Evolutionary conservation across 768 basidiomycete species (phyloP), one percentile per base, ranked within the genome.

Genomic region (Dioszegia aurantiaca): DNA sequence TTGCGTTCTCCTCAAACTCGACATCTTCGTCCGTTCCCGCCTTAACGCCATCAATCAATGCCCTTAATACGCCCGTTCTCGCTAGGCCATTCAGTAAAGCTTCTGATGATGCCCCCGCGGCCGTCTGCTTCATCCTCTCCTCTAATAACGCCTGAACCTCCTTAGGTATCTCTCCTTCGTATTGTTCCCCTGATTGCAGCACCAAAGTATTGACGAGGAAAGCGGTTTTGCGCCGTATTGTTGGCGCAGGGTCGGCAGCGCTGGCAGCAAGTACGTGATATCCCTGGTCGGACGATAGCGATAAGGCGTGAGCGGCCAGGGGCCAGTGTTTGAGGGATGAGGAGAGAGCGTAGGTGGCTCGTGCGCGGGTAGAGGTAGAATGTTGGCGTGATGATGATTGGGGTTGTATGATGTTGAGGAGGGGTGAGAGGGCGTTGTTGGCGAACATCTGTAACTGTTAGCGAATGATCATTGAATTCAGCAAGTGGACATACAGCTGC

Each of bases 261-360:
- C 68, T 73, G 12, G 63, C 53, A 49, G 58, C 44, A 8, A 78
- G 45, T 6, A 64, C 59, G 9, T 30, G 19, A 64, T 76, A 78
- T 5, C 74, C 75, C 57, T 61, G 62, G 2, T 61, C 58, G 8
- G 60, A 42, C 30, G 63, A 54, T 4, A 64, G 40, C 8, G 66
- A 63, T 3, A 78, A 62, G 26, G 63, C 64, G 19, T 60, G 58
- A n/a, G 68, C 41, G 5, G 77, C 75, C 19, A 66, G 30, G 11
- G 72, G 72, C 70, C 75, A 76, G 55, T 76, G 73, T 61, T 78
- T 78, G 31, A 78, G 59, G 0, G 77, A 62, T 1, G 74, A 67
- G 41, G 72, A 74, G 4, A 78, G 60, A 23, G 67, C 68, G 59
- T 78, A 78, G 33, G 73, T 63, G 6, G 77, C 74, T 54, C 73